Conservation (phyloP, 2,329 filamentous ascomycete genomes). For the Trichoderma arundinaceum region DNA sequence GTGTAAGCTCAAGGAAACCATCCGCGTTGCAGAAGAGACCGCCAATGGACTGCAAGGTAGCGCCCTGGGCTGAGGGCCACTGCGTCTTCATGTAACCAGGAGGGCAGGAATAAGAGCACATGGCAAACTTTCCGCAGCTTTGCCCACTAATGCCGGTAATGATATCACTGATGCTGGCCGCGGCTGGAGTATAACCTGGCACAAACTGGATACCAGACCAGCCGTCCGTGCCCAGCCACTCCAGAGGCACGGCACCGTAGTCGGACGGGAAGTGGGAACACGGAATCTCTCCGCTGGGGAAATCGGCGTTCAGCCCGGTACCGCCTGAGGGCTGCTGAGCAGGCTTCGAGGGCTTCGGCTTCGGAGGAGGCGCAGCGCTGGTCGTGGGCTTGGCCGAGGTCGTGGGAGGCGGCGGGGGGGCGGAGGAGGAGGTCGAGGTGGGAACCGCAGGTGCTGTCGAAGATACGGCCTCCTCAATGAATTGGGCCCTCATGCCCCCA, state of each 20-base stretch:
- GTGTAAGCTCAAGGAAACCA: conserved; percentile 79
- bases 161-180: conserved; percentile 67
- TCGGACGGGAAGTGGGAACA: conserved; percentile 77
- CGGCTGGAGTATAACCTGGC: conserved; percentile 56
- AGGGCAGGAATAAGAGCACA: conserved; percentile 96
- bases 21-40: conserved; percentile 78
- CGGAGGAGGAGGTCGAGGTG: conserved; percentile 37
- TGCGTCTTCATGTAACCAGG: conserved; percentile 90
- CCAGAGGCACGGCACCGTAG: conserved; percentile 77
- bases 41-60: conserved; percentile 82
- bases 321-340: conserved; percentile 27
- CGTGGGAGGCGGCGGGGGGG: conserved; percentile 29
- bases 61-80: conserved; percentile 80
- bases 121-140: conserved; percentile 61
- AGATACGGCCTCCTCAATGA: conserved; percentile 50
- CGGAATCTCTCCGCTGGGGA: conserved; percentile 74
- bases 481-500: conserved; percentile 50
- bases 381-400: conserved; percentile 35
- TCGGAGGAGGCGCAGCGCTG: conserved; percentile 38
- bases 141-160: conserved; percentile 66
- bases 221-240: conserved; percentile 72
- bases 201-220: conserved; percentile 80
- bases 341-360: conserved; percentile 12
- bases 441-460: conserved; percentile 35
- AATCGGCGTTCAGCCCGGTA: conserved; percentile 67